Evolutionary conservation across 2,329 filamentous ascomycete genomes (phyloP).

Genomic region (Ophiostoma sp.): DNA sequence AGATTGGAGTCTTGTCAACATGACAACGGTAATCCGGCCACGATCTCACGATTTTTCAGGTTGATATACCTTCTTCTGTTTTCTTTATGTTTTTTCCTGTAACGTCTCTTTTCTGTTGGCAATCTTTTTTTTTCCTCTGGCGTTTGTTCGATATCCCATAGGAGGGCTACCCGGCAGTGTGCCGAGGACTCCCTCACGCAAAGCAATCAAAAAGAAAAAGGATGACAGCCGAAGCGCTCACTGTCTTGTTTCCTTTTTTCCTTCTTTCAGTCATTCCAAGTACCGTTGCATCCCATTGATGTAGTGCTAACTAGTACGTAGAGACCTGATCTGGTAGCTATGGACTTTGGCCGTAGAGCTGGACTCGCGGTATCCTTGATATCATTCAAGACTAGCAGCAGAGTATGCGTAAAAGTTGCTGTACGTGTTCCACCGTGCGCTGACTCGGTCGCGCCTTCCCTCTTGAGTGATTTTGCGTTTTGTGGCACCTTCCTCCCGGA

Average conservation of each 20-base stretch:
- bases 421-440: not conserved
- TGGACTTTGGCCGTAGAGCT: not conserved
- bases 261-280: not conserved
- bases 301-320: not conserved
- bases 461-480: not conserved
- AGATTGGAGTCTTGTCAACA: not conserved
- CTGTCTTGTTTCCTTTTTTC: constrained; percentile 17
- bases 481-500: constrained; percentile 4
- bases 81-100: not conserved
- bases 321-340: too few relatives aligned
- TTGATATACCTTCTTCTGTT: not conserved
- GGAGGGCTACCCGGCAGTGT: not conserved
- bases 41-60: not conserved
- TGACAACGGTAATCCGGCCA: constrained; percentile 1
- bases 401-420: not conserved
- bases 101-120: not conserved
- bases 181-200: constrained; percentile 13
- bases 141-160: constrained; percentile 14
- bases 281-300: not conserved
- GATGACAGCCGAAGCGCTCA: constrained; percentile 15
- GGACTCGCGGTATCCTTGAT: too few relatives aligned
- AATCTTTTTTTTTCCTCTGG: not conserved
- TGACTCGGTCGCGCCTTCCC: not conserved
- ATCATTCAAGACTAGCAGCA: too few relatives aligned
- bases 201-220: constrained; percentile 14